Percentiles rank a stretch among this genome's conserved stretches.
Conservation (phyloP, 305 asterid genomes). For the Solanum hybrid region DNA sequence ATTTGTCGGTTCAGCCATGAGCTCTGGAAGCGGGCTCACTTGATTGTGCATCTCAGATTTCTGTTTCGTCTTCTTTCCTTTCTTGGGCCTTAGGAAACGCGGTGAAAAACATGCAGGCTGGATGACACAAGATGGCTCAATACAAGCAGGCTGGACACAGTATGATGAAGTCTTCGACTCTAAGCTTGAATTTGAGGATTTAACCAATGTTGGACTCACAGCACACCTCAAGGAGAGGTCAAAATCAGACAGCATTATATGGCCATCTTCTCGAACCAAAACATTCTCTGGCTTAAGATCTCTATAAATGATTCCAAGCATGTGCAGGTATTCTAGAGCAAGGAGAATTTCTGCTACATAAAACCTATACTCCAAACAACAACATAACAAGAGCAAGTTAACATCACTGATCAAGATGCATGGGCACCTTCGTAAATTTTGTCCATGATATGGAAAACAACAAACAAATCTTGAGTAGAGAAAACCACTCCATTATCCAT, state of each 20-base stretch:
- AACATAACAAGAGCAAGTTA: background rate
- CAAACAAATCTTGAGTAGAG: background rate
- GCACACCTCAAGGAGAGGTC: slow-evolving; percentile 46
- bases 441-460: background rate
- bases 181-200: slow-evolving; percentile 21
- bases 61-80: slow-evolving; percentile 33
- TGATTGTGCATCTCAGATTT: slow-evolving; percentile 30
- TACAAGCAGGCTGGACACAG: slow-evolving; percentile 39
- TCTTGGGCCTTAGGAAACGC: slow-evolving; percentile 33
- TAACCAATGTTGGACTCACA: slow-evolving; percentile 45
- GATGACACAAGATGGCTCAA: slow-evolving; percentile 34
- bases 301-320: slow-evolving; percentile 50
- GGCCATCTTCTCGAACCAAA: slow-evolving; percentile 50
- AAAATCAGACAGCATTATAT: slow-evolving; percentile 51
- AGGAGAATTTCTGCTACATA: slow-evolving; percentile 55
- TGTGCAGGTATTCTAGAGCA: slow-evolving; percentile 50
- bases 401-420: background rate
- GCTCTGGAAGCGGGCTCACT: slow-evolving; percentile 42
- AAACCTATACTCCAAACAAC: slow-evolving; percentile 23
- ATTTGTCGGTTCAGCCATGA: slow-evolving; percentile 46
- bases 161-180: slow-evolving; percentile 40
- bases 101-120: slow-evolving; percentile 43
- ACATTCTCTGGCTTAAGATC: slow-evolving; percentile 54
- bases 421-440: background rate
- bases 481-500: background rate